phyloP scores from a whole-genome alignment of 2,329 filamentous ascomycete species.

The Aspergillus neoniger region DNA sequence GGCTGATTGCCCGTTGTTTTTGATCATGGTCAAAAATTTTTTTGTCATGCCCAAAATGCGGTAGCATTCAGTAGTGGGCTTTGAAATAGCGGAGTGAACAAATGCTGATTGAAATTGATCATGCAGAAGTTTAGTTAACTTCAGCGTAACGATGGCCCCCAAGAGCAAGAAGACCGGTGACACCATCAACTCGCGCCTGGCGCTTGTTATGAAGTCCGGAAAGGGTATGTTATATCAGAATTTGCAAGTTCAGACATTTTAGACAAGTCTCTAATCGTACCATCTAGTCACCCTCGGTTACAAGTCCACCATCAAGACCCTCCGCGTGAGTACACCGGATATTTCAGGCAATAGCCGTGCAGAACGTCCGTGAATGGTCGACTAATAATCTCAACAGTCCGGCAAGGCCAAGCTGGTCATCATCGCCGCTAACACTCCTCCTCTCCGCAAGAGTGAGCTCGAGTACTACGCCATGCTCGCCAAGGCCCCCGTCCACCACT shows the following conservation, averaged over 20 bases:
- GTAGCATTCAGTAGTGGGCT: background rate
- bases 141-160: conserved; percentile 62
- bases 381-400: conserved; percentile 43
- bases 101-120: conserved; percentile 12
- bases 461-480: conserved; percentile 91
- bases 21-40: background rate
- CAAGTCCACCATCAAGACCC: conserved; percentile 85
- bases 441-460: conserved; percentile 95
- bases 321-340: conserved; percentile 55
- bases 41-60: background rate
- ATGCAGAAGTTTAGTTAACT: conserved; percentile 26
- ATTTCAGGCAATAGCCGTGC: background rate
- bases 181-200: conserved; percentile 71
- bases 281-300: conserved; percentile 77
- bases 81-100: conserved; percentile 2
- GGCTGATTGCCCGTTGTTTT: conserved; percentile 4
- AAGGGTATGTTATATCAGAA: conserved; percentile 36
- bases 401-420: conserved; percentile 99
- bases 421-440: conserved; percentile 93
- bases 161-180: conserved; percentile 77
- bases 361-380: conserved; percentile 4
- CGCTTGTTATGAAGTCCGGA: conserved; percentile 66
- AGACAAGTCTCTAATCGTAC: conserved; percentile 12
- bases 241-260: background rate
- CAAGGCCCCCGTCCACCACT: conserved; percentile 97